These are phyloP conservation scores for Leptomonas pyrrhocoris DNA, from an alignment of 208 protist species.

Conservation along the genomic window DNA sequence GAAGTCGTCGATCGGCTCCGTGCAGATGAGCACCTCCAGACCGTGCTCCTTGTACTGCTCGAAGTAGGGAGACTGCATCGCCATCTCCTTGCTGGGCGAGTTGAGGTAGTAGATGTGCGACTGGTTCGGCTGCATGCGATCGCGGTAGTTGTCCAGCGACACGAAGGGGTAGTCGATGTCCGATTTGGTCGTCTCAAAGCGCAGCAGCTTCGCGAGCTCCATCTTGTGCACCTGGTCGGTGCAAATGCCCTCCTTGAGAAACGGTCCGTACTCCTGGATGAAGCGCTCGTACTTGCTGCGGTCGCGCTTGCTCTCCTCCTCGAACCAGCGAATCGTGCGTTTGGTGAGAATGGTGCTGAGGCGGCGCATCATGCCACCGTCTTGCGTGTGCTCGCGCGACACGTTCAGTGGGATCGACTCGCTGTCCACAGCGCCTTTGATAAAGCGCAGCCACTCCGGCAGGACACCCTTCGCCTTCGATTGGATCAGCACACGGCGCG, in stretches of 20 bases:
- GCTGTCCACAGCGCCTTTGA: constrained; percentile 97
- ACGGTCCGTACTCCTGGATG: constrained; percentile 93
- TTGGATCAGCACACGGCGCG: constrained; percentile 95
- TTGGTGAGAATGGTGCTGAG: constrained; percentile 93
- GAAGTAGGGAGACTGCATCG: constrained; percentile 94
- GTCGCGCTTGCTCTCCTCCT: constrained; percentile 93
- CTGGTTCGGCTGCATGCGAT: constrained; percentile 95
- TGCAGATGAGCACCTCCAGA: constrained; percentile 95
- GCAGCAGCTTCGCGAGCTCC: constrained; percentile 93
- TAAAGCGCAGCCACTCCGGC: constrained; percentile 97
- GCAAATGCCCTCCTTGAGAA: constrained; percentile 97
- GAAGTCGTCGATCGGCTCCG: constrained; percentile 95
- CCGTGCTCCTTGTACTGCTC: constrained; percentile 96
- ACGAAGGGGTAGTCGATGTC: constrained; percentile 79
- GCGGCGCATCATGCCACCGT: constrained; percentile 94
- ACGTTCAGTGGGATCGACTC: constrained; percentile 98
- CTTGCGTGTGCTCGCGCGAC: constrained; percentile 97
- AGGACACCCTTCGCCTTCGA: constrained; percentile 94
- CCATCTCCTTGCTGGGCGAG: constrained; percentile 88
- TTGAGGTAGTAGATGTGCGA: constrained; percentile 96
- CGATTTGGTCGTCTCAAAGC: constrained; percentile 90
- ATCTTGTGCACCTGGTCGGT: constrained; percentile 95
- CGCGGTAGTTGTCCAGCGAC: constrained; percentile 96
- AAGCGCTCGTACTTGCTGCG: constrained; percentile 93
- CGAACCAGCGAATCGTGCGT: constrained; percentile 90